Conservation (phyloP, 2,329 filamentous ascomycete species). For the Cladophialophora chaetospira region DNA sequence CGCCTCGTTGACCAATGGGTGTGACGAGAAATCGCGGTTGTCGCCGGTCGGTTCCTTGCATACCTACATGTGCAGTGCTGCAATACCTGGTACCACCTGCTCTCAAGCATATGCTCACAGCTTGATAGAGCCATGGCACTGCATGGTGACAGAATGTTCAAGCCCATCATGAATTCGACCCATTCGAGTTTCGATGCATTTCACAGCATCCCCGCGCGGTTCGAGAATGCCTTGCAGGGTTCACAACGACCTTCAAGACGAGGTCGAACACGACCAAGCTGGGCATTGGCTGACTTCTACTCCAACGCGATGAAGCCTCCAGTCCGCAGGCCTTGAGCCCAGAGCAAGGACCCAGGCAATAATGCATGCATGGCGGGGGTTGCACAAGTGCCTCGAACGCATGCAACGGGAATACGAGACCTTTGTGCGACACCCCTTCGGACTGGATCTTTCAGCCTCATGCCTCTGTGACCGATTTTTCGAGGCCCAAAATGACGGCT, state of each 20-base stretch:
- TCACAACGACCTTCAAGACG: no score
- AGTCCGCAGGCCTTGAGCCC: no score
- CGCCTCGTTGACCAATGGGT: background rate
- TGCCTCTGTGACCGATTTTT: background rate
- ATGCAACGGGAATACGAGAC: background rate
- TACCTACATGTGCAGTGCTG: background rate
- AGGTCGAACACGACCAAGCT: no score
- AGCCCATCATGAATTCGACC: no score
- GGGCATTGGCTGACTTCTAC: no score
- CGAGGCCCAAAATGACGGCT: constrained; percentile 1
- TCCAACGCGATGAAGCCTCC: no score
- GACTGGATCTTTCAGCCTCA: constrained; percentile 6
- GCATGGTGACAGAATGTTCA: no score
- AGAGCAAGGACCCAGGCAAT: background rate
- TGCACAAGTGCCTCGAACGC: background rate
- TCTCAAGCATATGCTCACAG: no score
- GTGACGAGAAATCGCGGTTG: background rate
- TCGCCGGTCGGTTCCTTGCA: background rate
- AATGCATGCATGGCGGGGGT: background rate
- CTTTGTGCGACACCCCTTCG: background rate
- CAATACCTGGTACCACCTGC: no score
- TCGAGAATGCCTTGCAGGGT: no score
- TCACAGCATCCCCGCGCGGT: no score
- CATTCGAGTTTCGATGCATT: background rate
- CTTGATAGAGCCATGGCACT: no score